Base-by-base conservation (phyloP, 371 early-diverging fungal genomes). In the Circinella minor region DNA sequence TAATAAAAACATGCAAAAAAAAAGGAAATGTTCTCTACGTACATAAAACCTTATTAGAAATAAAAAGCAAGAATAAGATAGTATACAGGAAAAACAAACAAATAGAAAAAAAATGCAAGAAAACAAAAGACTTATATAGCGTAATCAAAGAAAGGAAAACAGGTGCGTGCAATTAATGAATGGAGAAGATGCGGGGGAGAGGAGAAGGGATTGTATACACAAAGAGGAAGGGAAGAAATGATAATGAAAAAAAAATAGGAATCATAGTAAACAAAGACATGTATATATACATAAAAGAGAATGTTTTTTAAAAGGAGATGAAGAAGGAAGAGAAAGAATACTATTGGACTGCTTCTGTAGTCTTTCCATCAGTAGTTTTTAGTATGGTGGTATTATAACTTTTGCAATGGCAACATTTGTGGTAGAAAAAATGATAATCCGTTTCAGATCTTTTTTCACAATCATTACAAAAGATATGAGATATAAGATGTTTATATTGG, bases 341-440 rank as follows among this genome's bases (percentile, higher is more conserved):
- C 3, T 9, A 43, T 43, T 3, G 51, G 1, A 7, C 4, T 1
- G 51, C 14, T 51, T 13, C 14, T 51, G 4, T n/a, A 4, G 15
- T 51, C 17, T 7, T 51, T 8, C 27, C 27, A 5, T 51, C 51
- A 13, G 51, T 51, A 4, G 51, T 51, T 51, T 51, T 51, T 5
- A 95, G 73, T 0, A 95, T 89, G 68, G 93, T 94, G 9, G 98
- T 98, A 78, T 97, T 98, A 77, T 95, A 98, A n/a, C 95, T 94
- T n/a, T 79, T 74, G 79, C 99, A 99, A 18, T 83, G 67, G 8
- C 76, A 77, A 77, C 99, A 99, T 76, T 96, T 96, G 83, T 98
- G 98, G 79, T 97, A 97, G 54, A 98, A 71, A 75, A 98, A 98
- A 73, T 97, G 96, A 79, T 91, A 96, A 61, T 89, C 90, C 1